Percentiles rank a stretch among this genome's conserved stretches.
These are phyloP conservation scores for Dipteronia sinensis DNA, from an alignment of 345 rosid genomes.

Conservation along the genomic window DNA sequence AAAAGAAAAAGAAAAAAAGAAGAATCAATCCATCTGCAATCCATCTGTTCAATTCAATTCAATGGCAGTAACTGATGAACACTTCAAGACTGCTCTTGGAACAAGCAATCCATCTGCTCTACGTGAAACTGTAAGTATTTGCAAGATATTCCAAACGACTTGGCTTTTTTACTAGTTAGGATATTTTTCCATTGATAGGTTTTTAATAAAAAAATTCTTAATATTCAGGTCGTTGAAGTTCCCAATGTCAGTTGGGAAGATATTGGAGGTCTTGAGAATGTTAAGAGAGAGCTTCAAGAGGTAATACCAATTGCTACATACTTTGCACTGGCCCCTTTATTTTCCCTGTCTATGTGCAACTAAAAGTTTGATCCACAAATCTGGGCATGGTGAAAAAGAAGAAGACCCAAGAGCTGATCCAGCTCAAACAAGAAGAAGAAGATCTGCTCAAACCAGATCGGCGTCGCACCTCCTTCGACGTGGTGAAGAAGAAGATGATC, in stretches of 20 bases:
- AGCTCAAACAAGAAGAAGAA: too few species aligned
- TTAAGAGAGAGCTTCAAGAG: slow-evolving; percentile 96
- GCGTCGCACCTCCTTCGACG: too few species aligned
- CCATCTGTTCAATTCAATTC: too few species aligned
- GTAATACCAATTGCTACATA: slow-evolving; percentile 33
- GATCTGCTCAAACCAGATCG: too few species aligned
- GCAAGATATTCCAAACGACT: slow-evolving; percentile 6
- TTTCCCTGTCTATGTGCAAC: not conserved
- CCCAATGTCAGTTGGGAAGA: slow-evolving; percentile 92
- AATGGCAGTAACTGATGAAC: slow-evolving; percentile 92
- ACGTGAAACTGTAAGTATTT: slow-evolving; percentile 72
- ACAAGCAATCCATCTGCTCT: slow-evolving; percentile 86
- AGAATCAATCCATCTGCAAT: too few species aligned
- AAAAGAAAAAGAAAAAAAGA: too few species aligned
- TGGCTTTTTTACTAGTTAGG: not conserved
- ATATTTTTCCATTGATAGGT: not conserved
- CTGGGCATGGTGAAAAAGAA: too few species aligned
- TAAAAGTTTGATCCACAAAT: slow-evolving; percentile 2
- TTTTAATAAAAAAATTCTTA: not conserved
- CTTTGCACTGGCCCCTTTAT: not conserved
- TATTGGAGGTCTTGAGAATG: slow-evolving; percentile 94
- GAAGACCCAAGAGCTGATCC: too few species aligned
- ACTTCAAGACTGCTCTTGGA: slow-evolving; percentile 89
- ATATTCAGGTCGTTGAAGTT: slow-evolving; percentile 88
- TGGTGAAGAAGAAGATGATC: too few species aligned